Evolutionary conservation across 352 stramenopile species (phyloP).

Genomic region (Globisporangium irregulare): DNA sequence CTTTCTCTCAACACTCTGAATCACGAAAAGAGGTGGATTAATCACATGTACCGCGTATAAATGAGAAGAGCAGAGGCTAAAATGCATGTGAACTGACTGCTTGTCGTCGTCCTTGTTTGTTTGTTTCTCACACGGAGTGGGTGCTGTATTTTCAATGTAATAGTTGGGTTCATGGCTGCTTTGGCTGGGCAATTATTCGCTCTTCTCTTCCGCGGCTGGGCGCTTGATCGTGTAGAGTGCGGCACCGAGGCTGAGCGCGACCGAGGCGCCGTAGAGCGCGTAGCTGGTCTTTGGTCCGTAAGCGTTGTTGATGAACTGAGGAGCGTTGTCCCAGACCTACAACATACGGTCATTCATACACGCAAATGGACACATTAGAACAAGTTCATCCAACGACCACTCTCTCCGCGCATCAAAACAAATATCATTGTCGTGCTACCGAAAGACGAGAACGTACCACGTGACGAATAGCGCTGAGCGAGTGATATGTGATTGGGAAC

Average conservation of each 20-base stretch:
- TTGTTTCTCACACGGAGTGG: slow-evolving; percentile 21
- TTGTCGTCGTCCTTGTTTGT: background rate
- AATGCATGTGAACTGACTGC: background rate
- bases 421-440: too few relatives aligned
- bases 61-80: background rate
- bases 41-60: background rate
- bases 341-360: slow-evolving; percentile 1
- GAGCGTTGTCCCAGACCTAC: slow-evolving; percentile 88
- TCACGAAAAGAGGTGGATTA: background rate
- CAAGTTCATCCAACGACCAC: background rate
- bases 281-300: slow-evolving; percentile 47
- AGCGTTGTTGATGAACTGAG: slow-evolving; percentile 81
- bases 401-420: background rate
- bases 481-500: slow-evolving; percentile 95
- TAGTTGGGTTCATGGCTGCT: background rate
- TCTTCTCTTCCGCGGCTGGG: slow-evolving; percentile 14
- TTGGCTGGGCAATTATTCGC: slow-evolving; percentile 9
- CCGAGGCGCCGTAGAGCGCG: slow-evolving; percentile 47
- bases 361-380: background rate
- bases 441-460: slow-evolving; percentile 31
- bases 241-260: slow-evolving; percentile 42
- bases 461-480: slow-evolving; percentile 86
- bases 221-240: slow-evolving; percentile 54
- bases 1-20: background rate
- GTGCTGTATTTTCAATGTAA: background rate